Base-by-base conservation (phyloP, 208 protist genomes). In the Leptomonas pyrrhocoris region DNA sequence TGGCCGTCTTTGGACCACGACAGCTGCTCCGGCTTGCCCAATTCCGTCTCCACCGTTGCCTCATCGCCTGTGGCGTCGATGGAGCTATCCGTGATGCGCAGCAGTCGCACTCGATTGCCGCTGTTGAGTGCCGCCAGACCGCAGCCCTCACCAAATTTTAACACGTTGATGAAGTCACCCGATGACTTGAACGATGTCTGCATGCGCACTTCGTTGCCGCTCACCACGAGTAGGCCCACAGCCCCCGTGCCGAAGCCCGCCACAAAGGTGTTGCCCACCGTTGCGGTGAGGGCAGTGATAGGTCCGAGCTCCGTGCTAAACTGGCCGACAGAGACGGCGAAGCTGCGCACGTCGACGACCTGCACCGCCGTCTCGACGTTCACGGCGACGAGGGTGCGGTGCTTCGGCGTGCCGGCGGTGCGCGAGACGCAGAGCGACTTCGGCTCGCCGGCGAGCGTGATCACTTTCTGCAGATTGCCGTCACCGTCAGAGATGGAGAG, bases 1-100 rank as follows among this genome's bases (percentile, higher is more conserved):
- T 97, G 93, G 11, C 97, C 97, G 56, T 98, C 95, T 9, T 81
- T 77, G 55, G 92, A 94, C 95, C 96, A 98, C 42, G 61, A 27
- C 1, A 74, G 42, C 40, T 46, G 31, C 16, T 48, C 28, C 16
- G 58, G 73, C 31, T 31, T 31, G 45, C 73, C 73, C 15, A 50
- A 13, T 5, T 64, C 43, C n/a, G 25, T 5, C 18, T 73, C 73
- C 5, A 79, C 42, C 19, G 23, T 51, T n/a, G 59, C 65, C 60
- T 79, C 73, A 25, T 73, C 66, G 16, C 65, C 73, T 6, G 73
- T 73, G 8, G 46, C 34, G 25, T 45, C 73, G 46, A 79, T 72
- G 76, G 81, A 84, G 66, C 57, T 90, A 21, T 84, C 87, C 49
- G 68, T 95, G 27, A 64, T 58, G 38, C 80, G 74, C 58, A 88